Evolutionary conservation across 192 early-diverging fungal species (phyloP).

Genomic region (Pecoramyces ruminantium): DNA sequence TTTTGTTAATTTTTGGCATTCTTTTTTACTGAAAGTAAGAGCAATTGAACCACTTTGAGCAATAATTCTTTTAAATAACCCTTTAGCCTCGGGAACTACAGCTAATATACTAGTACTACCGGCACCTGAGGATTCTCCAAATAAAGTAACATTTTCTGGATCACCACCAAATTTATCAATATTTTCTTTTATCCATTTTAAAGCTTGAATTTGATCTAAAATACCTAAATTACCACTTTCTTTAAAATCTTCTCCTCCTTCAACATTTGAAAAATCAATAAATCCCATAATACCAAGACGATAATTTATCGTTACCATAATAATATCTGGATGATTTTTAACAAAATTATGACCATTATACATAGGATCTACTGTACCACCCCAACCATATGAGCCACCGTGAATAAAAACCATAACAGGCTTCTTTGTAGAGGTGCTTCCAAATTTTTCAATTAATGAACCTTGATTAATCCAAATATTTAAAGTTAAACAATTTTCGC

Average conservation of each 20-base stretch:
- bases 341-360: not conserved
- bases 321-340: not conserved
- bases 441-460: too few relatives aligned
- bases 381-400: not conserved
- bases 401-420: not conserved
- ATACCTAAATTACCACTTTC: slow-evolving; percentile 19
- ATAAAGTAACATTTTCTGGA: slow-evolving; percentile 22
- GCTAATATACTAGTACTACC: not conserved
- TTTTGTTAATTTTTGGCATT: not conserved
- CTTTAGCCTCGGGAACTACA: not conserved
- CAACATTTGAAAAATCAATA: not conserved
- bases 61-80: not conserved
- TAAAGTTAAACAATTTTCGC: not conserved
- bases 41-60: not conserved
- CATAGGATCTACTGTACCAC: not conserved
- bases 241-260: not conserved
- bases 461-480: not conserved
- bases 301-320: not conserved
- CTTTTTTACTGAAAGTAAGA: not conserved
- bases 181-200: slow-evolving; percentile 37
- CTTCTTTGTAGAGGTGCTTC: too few relatives aligned
- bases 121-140: slow-evolving; percentile 32
- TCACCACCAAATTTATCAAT: slow-evolving; percentile 39
- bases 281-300: not conserved
- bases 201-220: slow-evolving; percentile 29